Base-by-base conservation (phyloP, 345 rosid species). In the Orychophragmus violaceus region DNA sequence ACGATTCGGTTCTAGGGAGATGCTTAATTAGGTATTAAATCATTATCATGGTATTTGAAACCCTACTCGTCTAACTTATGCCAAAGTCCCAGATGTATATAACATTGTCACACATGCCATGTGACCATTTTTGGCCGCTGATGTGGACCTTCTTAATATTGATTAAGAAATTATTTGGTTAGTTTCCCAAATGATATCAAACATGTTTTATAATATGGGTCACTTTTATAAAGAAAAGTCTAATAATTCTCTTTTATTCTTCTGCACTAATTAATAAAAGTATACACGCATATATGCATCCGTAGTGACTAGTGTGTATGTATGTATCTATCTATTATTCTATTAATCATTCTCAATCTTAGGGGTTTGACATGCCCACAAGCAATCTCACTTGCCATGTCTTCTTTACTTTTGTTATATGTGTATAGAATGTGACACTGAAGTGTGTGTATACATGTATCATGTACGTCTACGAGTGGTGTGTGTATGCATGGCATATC, bases 361-460 rank as follows among this genome's bases (percentile, higher is more conserved):
- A 35, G 44, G 62, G 41, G 35, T 21, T 64, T 64, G 66, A 23
- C 66, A 57, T 72, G 66, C 37, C 76, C 66, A 72, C 71, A 64
- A 64, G 54, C 66, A 57, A 29, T 28, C 52, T 64, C 76, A 71
- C 76, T 64, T 71, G 65, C 65, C 59, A 64, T 64, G 70, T 64
- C 42, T 35, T 63, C 21, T 44, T 64, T 66, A 8, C 1, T 58
- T 69, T 51, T 44, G 51, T 62, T 25, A 13, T 55, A 45, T 56
- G 23, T 55, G 69, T 33, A 25, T 24, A 25, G 36, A 16, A 23
- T 46, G 27, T 10, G 42, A 42, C 62, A 54, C 19, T 68, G 3
- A 66, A 33, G 8, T 50, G 21, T 39, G 3, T 41, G n/a, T 63
- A 5, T n/a, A n/a, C n/a, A n/a, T 39, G 19, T 32, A 23, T 22